phyloP scores from a whole-genome alignment of 2,329 filamentous ascomycete genomes.

The Pezicula neosporulosa region DNA sequence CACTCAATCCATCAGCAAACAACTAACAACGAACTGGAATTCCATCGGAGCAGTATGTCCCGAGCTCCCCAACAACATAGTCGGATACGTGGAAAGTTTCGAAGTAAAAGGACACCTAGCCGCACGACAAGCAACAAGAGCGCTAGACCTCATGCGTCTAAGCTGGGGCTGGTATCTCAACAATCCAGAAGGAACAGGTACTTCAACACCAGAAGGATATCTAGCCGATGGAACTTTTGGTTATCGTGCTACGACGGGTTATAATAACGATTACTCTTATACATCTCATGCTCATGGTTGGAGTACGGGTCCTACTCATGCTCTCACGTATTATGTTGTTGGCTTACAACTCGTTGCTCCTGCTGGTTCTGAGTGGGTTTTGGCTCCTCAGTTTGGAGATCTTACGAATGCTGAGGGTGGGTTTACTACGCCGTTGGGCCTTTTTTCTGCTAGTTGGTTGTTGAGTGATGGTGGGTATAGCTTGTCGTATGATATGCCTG shows the following conservation, averaged over 20 bases:
- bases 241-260: constrained; percentile 50
- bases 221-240: constrained; percentile 52
- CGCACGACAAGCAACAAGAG: constrained; percentile 43
- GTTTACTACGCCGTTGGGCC: constrained; percentile 35
- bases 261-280: constrained; percentile 40
- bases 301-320: constrained; percentile 44
- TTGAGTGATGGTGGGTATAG: constrained; percentile 8
- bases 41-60: constrained; percentile 50
- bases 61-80: constrained; percentile 54
- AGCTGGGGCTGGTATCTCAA: constrained; percentile 60
- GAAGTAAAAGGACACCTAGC: constrained; percentile 56
- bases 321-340: constrained; percentile 40
- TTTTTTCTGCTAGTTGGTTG: constrained; percentile 31
- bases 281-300: constrained; percentile 49
- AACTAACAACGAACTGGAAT: constrained; percentile 11
- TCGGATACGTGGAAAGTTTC: constrained; percentile 54
- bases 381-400: constrained; percentile 38
- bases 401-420: constrained; percentile 35
- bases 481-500: constrained; percentile 12
- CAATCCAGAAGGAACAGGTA: constrained; percentile 53
- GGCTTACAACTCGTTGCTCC: constrained; percentile 35
- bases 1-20: constrained; percentile 33
- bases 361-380: constrained; percentile 32
- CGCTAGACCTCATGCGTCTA: constrained; percentile 50
- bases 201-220: constrained; percentile 58